phyloP scores from a whole-genome alignment of 768 basidiomycete genomes.

The Kwoniella dendrophila region DNA sequence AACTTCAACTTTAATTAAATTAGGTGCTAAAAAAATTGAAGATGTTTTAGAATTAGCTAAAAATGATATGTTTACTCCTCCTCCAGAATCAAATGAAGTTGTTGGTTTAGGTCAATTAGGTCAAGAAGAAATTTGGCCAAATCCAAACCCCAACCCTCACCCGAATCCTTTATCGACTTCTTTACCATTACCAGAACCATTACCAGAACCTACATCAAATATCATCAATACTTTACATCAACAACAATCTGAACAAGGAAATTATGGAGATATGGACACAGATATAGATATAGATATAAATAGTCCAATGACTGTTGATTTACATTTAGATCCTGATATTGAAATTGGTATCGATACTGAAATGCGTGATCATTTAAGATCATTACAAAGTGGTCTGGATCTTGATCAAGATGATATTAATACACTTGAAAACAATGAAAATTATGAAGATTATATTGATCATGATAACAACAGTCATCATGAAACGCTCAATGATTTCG shows the following conservation, averaged over 20 bases:
- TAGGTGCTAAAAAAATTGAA: constrained; percentile 19
- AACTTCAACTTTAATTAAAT: constrained; percentile 17
- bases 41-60: constrained; percentile 15
- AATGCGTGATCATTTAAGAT: neutral
- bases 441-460: neutral
- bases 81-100: neutral
- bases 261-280: neutral
- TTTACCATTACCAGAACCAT: too few relatives aligned
- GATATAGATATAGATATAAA: constrained; percentile 1
- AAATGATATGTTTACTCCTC: constrained; percentile 8
- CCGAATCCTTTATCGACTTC: neutral
- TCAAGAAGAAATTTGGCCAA: constrained; percentile 12
- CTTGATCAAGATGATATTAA: too few relatives aligned
- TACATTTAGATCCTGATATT: too few relatives aligned
- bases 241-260: neutral
- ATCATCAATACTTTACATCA: too few relatives aligned
- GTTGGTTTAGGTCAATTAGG: constrained; percentile 2
- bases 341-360: neutral
- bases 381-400: too few relatives aligned
- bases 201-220: too few relatives aligned
- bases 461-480: too few relatives aligned
- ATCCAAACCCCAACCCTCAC: constrained; percentile 4
- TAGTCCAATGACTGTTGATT: too few relatives aligned
- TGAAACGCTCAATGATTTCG: neutral
- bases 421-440: too few relatives aligned